Evolutionary conservation across 2,329 filamentous ascomycete species (phyloP), one percentile per base, ranked within the genome.

Genomic region (Trichoderma afroharzianum): DNA sequence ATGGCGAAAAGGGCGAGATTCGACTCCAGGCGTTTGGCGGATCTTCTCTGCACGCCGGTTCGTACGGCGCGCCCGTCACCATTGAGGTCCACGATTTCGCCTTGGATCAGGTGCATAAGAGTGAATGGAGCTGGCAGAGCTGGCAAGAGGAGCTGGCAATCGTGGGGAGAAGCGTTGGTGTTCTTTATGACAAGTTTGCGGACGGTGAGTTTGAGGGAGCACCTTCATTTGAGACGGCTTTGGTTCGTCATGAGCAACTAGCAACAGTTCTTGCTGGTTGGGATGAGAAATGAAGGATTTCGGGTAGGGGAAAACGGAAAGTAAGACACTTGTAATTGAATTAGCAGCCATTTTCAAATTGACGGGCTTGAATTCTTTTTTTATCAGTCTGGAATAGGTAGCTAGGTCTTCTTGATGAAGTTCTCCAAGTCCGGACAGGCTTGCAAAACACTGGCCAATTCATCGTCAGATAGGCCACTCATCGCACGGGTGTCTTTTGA

Each of bases 111-210:
- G 79, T 87, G 1, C 82, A 85, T 14, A 74, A 80, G 3, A 76
- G 88, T 0, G 74, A 81, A 0, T 84, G 83, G 80, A 77, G 80
- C 8, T 88, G 84, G 81, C 78, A 81, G 15, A 82, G 83, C 3
- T 86, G 83, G 79, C 85, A 85, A 75, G 80, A 83, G 12, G 81
- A 83, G 12, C 72, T 88, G 21, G 83, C 85, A 0, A 43, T 82
- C 1, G 74, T 79, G 3, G 83, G 82, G 1, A 81, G 85, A 67
- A 86, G 84, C 73, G 85, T 91, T 32, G 88, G 83, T 0, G 82
- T 82, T 24, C 74, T 89, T 0, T 91, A 90, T 78, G 88, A 91
- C 74, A 82, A 81, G 1, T 88, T 84, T 79, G 85, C 86, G 8
- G 74, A 76, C 1, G 77, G 74, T 15, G 33, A 75, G 21, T 66